Evolutionary conservation across 1,139 yeast species (phyloP).

Genomic region (Pichia sp.): DNA sequence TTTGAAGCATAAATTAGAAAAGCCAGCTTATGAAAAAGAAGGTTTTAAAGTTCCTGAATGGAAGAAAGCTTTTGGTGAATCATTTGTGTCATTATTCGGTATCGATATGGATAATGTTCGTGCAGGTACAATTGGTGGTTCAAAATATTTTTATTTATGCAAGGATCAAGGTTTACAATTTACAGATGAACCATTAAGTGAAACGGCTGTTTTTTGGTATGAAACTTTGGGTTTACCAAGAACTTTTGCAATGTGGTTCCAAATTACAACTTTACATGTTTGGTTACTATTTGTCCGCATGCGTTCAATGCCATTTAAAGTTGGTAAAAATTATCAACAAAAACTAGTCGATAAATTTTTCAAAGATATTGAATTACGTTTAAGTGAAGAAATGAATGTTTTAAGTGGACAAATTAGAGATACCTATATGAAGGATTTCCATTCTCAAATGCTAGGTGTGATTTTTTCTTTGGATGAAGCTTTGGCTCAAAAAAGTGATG

Average conservation of each 20-base stretch:
- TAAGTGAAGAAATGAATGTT: constrained; percentile 81
- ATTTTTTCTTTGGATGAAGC: constrained; percentile 93
- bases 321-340: constrained; percentile 87
- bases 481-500: constrained; percentile 66
- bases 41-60: constrained; percentile 57
- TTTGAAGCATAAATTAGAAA: constrained; percentile 28
- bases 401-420: constrained; percentile 79
- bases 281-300: constrained; percentile 93
- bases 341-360: constrained; percentile 85
- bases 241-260: constrained; percentile 93
- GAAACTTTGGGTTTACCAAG: constrained; percentile 75
- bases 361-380: constrained; percentile 79
- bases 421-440: constrained; percentile 82
- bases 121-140: constrained; percentile 93
- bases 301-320: constrained; percentile 91
- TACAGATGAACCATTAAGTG: constrained; percentile 60
- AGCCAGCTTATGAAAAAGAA: constrained; percentile 49
- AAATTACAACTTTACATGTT: constrained; percentile 79
- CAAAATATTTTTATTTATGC: constrained; percentile 78
- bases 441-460: constrained; percentile 82
- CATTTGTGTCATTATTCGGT: constrained; percentile 56
- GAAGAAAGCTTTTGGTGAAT: constrained; percentile 69
- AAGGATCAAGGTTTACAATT: constrained; percentile 76
- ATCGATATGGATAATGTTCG: constrained; percentile 89
- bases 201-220: constrained; percentile 66